Conservation (phyloP, 306 rosid genomes). For the Dryas drummondii region DNA sequence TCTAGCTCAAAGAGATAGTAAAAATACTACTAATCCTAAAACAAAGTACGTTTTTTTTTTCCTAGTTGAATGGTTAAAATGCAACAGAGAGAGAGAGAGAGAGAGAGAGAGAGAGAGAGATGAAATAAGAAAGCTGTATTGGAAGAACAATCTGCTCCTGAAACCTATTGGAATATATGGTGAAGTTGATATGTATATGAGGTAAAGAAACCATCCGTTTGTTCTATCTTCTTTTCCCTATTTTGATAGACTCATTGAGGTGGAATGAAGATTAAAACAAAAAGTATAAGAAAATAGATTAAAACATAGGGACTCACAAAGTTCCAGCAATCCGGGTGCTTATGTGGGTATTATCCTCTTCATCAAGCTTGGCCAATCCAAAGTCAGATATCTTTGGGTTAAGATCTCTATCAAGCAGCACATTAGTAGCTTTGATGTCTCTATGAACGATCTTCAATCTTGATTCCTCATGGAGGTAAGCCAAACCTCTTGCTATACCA, state of each 20-base stretch:
- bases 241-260: not conserved
- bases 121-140: not conserved
- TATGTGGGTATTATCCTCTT: slow-evolving; percentile 63
- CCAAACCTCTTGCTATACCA: slow-evolving; percentile 70
- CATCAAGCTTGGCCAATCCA: slow-evolving; percentile 74
- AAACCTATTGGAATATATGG: not conserved
- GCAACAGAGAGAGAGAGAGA: too few species aligned
- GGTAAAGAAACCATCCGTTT: not conserved
- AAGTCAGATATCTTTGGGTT: slow-evolving; percentile 72
- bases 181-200: not conserved
- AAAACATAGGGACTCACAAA: slow-evolving; percentile 35
- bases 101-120: too few species aligned
- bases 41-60: not conserved
- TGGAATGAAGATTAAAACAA: not conserved
- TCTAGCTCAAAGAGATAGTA: not conserved
- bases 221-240: not conserved
- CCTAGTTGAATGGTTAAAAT: not conserved
- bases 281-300: not conserved
- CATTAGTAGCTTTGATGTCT: slow-evolving; percentile 78
- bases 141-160: not conserved
- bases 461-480: slow-evolving; percentile 82
- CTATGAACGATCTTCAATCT: slow-evolving; percentile 65
- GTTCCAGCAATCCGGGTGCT: slow-evolving; percentile 74
- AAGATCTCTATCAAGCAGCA: slow-evolving; percentile 68
- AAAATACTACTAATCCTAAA: not conserved